These are phyloP conservation scores for Penium margaritaceum DNA, from an alignment of 139 green algal species.

Conservation along the genomic window DNA sequence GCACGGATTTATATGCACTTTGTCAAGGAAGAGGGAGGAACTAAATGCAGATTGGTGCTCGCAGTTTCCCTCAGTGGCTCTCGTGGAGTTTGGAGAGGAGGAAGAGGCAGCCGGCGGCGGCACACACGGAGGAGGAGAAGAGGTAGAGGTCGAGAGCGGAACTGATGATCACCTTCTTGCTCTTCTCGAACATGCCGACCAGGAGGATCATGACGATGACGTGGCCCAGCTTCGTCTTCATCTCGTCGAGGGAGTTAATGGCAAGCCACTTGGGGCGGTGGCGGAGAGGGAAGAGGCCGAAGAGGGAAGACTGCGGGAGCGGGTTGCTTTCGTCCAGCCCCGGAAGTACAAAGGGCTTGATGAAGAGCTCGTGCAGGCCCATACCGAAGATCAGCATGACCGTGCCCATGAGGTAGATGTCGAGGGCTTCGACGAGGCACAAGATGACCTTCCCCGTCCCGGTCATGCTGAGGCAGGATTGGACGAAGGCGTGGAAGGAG, in stretches of 20 bases:
- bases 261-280: slow-evolving; percentile 23
- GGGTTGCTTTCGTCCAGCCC: no score
- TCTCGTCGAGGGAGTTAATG: slow-evolving; percentile 27
- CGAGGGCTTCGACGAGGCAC: no score
- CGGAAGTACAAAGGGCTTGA: slow-evolving; percentile 7
- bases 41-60: no score
- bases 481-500: no score
- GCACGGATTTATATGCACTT: no score
- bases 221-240: slow-evolving; percentile 40
- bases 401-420: slow-evolving; percentile 3
- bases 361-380: slow-evolving; percentile 19
- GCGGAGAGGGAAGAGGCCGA: slow-evolving; percentile 17
- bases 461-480: no score
- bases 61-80: no score
- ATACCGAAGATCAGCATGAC: slow-evolving; percentile 18
- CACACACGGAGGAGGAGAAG: slow-evolving; percentile 17
- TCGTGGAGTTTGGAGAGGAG: slow-evolving; percentile 28
- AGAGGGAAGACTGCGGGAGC: no score
- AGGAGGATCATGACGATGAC: slow-evolving; percentile 43
- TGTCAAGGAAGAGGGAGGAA: no score
- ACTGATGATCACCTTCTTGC: slow-evolving; percentile 24
- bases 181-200: slow-evolving; percentile 39
- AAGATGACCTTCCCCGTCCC: no score
- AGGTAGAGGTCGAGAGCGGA: slow-evolving; percentile 13
- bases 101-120: slow-evolving; percentile 16